Conservation (phyloP, 805 yeast genomes). For the Kodamaea fukazawae region DNA sequence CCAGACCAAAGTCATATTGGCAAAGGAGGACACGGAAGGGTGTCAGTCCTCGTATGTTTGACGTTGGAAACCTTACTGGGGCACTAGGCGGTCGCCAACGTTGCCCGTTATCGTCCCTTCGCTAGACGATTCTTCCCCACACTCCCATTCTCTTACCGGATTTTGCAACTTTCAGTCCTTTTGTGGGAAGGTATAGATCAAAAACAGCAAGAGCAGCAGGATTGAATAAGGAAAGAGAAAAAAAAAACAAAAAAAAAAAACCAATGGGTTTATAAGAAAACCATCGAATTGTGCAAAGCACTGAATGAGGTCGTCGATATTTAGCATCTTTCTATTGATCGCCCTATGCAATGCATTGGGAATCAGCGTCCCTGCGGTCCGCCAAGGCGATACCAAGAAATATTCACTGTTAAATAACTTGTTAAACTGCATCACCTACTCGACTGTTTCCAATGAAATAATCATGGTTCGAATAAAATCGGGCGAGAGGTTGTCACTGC, state of each 20-base stretch:
- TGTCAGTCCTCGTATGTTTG: too few relatives aligned
- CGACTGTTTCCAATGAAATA: slow-evolving; percentile 36
- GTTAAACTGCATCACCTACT: slow-evolving; percentile 35
- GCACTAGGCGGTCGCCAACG: not conserved
- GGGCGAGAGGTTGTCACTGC: slow-evolving; percentile 34
- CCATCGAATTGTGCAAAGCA: too few relatives aligned
- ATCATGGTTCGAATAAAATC: slow-evolving; percentile 29
- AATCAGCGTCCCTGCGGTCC: slow-evolving; percentile 32
- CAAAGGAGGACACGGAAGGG: too few relatives aligned
- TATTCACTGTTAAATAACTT: slow-evolving; percentile 31
- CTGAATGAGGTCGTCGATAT: slow-evolving; percentile 6
- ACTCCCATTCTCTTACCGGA: not conserved
- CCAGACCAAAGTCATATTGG: too few relatives aligned
- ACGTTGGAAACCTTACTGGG: too few relatives aligned
- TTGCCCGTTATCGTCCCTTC: not conserved
- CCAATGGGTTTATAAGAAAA: not conserved
- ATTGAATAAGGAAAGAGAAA: slow-evolving; percentile 1
- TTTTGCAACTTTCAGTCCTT: slow-evolving; percentile 1
- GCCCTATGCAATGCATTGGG: slow-evolving; percentile 22
- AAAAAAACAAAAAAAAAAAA: slow-evolving; percentile 2
- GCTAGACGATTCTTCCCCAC: not conserved
- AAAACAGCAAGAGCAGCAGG: not conserved
- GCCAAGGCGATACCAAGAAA: slow-evolving; percentile 26
- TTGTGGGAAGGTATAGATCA: not conserved
- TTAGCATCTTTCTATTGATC: slow-evolving; percentile 3